phyloP scores from a whole-genome alignment of 768 basidiomycete genomes.

The Piloderma croceum region DNA sequence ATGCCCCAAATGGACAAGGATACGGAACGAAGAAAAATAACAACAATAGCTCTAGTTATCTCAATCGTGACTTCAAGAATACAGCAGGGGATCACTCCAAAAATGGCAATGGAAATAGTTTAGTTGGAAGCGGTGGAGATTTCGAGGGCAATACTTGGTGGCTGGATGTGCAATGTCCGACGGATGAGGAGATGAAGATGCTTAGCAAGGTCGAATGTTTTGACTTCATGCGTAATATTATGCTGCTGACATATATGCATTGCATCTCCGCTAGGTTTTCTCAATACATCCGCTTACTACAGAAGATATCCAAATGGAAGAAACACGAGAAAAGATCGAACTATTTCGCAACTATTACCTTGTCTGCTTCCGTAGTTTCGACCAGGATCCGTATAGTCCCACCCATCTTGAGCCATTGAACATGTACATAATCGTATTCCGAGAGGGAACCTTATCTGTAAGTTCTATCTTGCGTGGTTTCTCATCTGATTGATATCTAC shows the following conservation, averaged over 20 bases:
- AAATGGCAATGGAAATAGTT: neutral
- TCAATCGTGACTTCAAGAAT: too few relatives aligned
- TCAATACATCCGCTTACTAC: slow-evolving; percentile 96
- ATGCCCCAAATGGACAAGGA: neutral
- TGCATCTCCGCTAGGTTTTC: slow-evolving; percentile 69
- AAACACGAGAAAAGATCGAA: slow-evolving; percentile 99
- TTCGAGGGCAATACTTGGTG: slow-evolving; percentile 89
- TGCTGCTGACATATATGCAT: too few relatives aligned
- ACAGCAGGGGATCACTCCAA: neutral
- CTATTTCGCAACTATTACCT: slow-evolving; percentile 98
- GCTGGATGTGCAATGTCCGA: slow-evolving; percentile 90
- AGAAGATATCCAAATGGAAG: slow-evolving; percentile 99
- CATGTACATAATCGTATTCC: slow-evolving; percentile 99
- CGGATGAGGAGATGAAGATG: slow-evolving; percentile 98
- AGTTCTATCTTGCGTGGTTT: slow-evolving; percentile 23
- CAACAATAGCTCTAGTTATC: too few relatives aligned
- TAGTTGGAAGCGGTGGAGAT: slow-evolving; percentile 28
- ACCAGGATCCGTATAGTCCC: slow-evolving; percentile 96
- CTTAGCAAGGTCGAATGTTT: slow-evolving; percentile 66
- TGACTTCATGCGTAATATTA: slow-evolving; percentile 9
- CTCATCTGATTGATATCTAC: neutral
- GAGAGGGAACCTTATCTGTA: slow-evolving; percentile 93
- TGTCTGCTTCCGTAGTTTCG: slow-evolving; percentile 98
- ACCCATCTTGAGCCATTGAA: slow-evolving; percentile 97
- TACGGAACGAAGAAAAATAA: neutral